Evolutionary conservation across 495 filamentous ascomycete species (phyloP), one percentile per base, ranked within the genome.

Genomic region (Hypoxylon crocopeplum): DNA sequence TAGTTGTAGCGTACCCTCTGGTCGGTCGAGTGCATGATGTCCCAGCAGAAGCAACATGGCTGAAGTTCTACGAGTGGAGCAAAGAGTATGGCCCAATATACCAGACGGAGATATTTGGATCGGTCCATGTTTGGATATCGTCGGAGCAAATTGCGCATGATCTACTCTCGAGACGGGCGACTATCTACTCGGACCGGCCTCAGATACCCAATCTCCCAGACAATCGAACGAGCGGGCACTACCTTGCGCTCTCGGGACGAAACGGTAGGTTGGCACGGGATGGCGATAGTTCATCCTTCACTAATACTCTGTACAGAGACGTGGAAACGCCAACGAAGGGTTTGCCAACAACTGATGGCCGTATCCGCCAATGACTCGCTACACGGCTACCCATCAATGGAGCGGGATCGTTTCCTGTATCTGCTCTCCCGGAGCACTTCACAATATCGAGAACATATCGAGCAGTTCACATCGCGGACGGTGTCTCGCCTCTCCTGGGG

Each of bases 161-260:
- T 16, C 70, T 90, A 0, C 74, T 90, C 2, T 79, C 84, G n/a
- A 79, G 81, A 44, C 69, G 82, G 25, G 78, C 79, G 3, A 57
- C 67, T n/a, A 84, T 83, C 55, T 88, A 88, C 66, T 87, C 84
- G 7, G 78, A 85, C 63, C 80, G 87, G 7, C 86, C 84, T 2
- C 72, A 66, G 27, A 81, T 82, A 13, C 78, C 77, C 12, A 80
- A 79, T 48, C 69, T 81, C 13, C 75, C 78, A 6, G 78, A 84
- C 52, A 84, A 83, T 54, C 74, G 79, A 48, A 83, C 81, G 11
- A 81, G 76, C 53, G 79, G 78, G 8, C 75, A 84, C 41, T 85
- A 85, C 48, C 71, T 85, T 0, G 81, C 82, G n/a, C 66, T 85
- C 1, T 67, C 78, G 10, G 81, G 80, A 32, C 70, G 73, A 34